These are phyloP conservation scores for Amesomyces nigricolor DNA, from an alignment of 2,329 filamentous ascomycete genomes.

Conservation along the genomic window DNA sequence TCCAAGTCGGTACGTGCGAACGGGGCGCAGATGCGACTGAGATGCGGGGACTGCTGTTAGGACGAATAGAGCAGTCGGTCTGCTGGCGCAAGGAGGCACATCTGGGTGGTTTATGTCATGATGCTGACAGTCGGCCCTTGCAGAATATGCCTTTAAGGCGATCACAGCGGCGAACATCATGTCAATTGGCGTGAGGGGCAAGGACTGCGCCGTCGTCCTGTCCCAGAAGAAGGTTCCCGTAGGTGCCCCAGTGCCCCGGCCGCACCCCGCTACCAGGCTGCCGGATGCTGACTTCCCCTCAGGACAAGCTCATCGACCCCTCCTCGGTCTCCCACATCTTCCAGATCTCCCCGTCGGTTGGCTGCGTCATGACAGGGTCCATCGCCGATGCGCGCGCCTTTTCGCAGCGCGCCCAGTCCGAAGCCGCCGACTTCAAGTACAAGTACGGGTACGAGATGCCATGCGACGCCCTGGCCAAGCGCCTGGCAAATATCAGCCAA, in stretches of 20 bases:
- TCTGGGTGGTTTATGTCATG: background rate
- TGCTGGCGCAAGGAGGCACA: background rate
- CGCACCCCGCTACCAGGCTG: conserved; percentile 16
- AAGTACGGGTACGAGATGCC: conserved; percentile 99
- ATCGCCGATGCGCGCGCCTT: conserved; percentile 95
- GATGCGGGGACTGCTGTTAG: background rate
- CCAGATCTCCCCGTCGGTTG: conserved; percentile 90
- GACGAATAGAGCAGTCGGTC: background rate
- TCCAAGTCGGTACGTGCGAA: conserved; percentile 87
- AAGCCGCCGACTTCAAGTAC: conserved; percentile 97
- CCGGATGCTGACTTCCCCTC: conserved; percentile 30
- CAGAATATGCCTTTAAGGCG: conserved; percentile 99
- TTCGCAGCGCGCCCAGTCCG: conserved; percentile 85
- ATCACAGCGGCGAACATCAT: conserved; percentile 99
- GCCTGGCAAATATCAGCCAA: conserved; percentile 97
- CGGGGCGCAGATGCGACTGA: background rate
- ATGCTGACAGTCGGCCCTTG: conserved; percentile 24
- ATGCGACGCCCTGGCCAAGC: conserved; percentile 91
- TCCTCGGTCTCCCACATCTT: conserved; percentile 97
- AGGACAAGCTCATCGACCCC: conserved; percentile 99
- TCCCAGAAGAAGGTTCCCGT: conserved; percentile 99
- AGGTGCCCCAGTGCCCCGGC: conserved; percentile 40
- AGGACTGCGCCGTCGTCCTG: conserved; percentile 93
- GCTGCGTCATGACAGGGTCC: conserved; percentile 97
- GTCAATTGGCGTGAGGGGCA: conserved; percentile 90